A percentile compares a stretch with the other conserved stretches of the same genome.
Conservation (phyloP, 805 yeast genomes). For the Cyberlindnera misumaiensis region DNA sequence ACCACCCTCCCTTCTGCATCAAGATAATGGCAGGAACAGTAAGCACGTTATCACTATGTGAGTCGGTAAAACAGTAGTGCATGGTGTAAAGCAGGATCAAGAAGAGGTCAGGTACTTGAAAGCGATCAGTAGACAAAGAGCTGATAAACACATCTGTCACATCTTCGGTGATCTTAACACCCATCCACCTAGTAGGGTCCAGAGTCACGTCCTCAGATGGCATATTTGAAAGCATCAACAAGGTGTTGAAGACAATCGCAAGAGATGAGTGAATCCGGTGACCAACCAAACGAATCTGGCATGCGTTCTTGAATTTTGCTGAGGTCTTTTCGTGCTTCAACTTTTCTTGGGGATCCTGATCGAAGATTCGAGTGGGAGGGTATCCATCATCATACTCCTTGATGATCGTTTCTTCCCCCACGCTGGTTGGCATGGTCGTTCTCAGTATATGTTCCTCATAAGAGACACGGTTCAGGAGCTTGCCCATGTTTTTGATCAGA, state of each 20-base stretch:
- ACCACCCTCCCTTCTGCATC: slow-evolving; percentile 44
- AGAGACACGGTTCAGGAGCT: slow-evolving; percentile 42
- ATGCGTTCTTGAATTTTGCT: slow-evolving; percentile 56
- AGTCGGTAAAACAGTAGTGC: slow-evolving; percentile 28
- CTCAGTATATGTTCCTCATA: slow-evolving; percentile 54
- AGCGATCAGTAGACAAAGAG: slow-evolving; percentile 13
- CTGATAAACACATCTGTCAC: slow-evolving; percentile 23
- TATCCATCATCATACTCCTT: slow-evolving; percentile 24
- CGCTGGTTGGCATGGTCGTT: slow-evolving; percentile 38
- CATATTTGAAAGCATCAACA: slow-evolving; percentile 39
- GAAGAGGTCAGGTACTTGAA: slow-evolving; percentile 22
- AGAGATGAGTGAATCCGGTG: slow-evolving; percentile 41
- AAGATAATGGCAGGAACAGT: slow-evolving; percentile 40
- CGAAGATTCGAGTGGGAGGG: slow-evolving; percentile 37
- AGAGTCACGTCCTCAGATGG: slow-evolving; percentile 38
- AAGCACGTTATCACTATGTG: slow-evolving; percentile 27
- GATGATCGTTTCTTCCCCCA: slow-evolving; percentile 37
- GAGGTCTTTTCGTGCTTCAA: slow-evolving; percentile 37
- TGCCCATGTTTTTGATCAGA: slow-evolving; percentile 35
- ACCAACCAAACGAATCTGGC: slow-evolving; percentile 46
- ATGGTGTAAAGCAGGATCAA: slow-evolving; percentile 32
- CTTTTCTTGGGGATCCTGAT: slow-evolving; percentile 31
- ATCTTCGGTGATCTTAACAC: slow-evolving; percentile 35
- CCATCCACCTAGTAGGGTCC: slow-evolving; percentile 30
- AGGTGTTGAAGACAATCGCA: slow-evolving; percentile 34